Evolutionary conservation across 345 rosid genomes (phyloP).

Genomic region (Limnanthes douglasii): DNA sequence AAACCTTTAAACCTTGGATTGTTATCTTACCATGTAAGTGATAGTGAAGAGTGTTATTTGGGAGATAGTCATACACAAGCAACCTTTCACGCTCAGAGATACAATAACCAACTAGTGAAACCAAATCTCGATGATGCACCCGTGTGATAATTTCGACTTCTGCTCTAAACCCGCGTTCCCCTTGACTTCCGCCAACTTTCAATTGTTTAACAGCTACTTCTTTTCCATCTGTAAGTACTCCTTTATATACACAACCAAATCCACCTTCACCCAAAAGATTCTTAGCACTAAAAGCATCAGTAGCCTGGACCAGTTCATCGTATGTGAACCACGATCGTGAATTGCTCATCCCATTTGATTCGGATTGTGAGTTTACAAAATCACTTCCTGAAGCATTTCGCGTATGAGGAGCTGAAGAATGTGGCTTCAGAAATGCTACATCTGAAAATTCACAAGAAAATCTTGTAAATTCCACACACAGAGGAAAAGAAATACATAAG

Average conservation of each 20-base stretch:
- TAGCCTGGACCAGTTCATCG: slow-evolving; percentile 62
- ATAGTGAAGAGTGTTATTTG: slow-evolving; percentile 76
- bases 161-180: slow-evolving; percentile 93
- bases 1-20: slow-evolving; percentile 1
- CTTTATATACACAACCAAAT: slow-evolving; percentile 96
- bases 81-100: slow-evolving; percentile 69
- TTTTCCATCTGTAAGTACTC: slow-evolving; percentile 60
- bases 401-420: slow-evolving; percentile 27
- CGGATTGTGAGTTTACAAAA: slow-evolving; percentile 45
- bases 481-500: not conserved
- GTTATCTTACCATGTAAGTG: slow-evolving; percentile 72
- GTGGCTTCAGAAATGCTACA: slow-evolving; percentile 39
- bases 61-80: slow-evolving; percentile 83
- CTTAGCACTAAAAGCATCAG: slow-evolving; percentile 48
- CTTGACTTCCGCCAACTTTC: slow-evolving; percentile 92
- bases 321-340: slow-evolving; percentile 86
- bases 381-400: slow-evolving; percentile 41
- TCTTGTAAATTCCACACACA: no score
- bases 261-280: slow-evolving; percentile 98
- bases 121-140: slow-evolving; percentile 96
- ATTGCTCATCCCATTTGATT: slow-evolving; percentile 51
- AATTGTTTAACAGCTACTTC: slow-evolving; percentile 92
- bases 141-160: slow-evolving; percentile 96
- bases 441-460: no score
- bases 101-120: slow-evolving; percentile 92